These are phyloP conservation scores for Pichia nakasei DNA, from an alignment of 805 yeast genomes.

Conservation along the genomic window DNA sequence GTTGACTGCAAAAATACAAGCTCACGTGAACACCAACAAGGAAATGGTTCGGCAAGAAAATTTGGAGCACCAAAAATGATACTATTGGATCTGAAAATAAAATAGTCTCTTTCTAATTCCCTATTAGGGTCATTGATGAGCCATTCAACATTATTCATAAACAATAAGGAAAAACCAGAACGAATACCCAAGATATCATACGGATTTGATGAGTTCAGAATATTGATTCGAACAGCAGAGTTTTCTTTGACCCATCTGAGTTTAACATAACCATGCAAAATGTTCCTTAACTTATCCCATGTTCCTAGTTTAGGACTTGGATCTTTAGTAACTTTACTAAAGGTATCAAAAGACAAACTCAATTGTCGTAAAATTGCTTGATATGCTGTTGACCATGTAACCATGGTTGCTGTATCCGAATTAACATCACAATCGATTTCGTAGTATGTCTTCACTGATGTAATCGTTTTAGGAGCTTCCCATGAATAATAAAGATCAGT, in stretches of 20 bases:
- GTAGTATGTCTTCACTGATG: constrained; percentile 65
- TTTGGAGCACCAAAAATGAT: constrained; percentile 72
- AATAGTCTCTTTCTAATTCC: constrained; percentile 52
- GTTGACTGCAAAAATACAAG: constrained; percentile 39
- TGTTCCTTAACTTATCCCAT: constrained; percentile 81
- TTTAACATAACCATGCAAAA: constrained; percentile 58
- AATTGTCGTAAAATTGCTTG: constrained; percentile 78
- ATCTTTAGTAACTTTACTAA: constrained; percentile 85
- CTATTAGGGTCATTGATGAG: constrained; percentile 51
- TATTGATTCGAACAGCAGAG: constrained; percentile 43
- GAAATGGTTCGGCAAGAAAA: constrained; percentile 43
- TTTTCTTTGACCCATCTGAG: constrained; percentile 42
- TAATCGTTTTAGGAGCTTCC: constrained; percentile 63
- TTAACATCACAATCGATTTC: constrained; percentile 47
- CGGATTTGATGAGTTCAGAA: constrained; percentile 76
- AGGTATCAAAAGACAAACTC: constrained; percentile 68
- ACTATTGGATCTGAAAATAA: constrained; percentile 52
- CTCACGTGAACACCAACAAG: constrained; percentile 50
- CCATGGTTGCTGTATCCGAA: constrained; percentile 50
- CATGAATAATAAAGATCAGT: constrained; percentile 42
- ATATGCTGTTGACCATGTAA: constrained; percentile 79
- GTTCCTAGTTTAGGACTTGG: constrained; percentile 79
- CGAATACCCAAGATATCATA: constrained; percentile 56
- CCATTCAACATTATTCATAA: constrained; percentile 54
- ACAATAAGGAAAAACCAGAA: constrained; percentile 72